Evolutionary conservation across 768 basidiomycete species (phyloP).

Genomic region (Amanita rimosa): DNA sequence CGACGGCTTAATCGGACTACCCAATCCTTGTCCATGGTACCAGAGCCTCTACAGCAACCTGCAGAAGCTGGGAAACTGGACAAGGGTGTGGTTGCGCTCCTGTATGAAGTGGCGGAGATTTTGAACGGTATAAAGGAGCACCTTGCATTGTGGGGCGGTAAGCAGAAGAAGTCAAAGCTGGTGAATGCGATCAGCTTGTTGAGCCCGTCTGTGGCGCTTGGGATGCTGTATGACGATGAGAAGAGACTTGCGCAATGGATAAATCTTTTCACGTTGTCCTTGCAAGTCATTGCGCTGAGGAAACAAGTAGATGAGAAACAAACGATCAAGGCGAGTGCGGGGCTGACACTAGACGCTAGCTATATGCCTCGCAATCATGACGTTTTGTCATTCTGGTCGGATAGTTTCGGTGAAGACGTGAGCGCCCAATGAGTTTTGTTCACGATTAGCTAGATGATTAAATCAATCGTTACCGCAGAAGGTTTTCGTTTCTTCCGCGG

Average conservation of each 20-base stretch:
- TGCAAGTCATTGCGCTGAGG: background rate
- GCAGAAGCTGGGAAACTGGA: background rate
- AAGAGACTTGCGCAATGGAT: slow-evolving; percentile 13
- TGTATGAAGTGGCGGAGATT: slow-evolving; percentile 12
- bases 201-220: slow-evolving; percentile 11
- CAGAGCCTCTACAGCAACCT: background rate
- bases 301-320: background rate
- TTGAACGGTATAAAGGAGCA: slow-evolving; percentile 13
- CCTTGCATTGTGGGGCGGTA: slow-evolving; percentile 9
- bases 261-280: slow-evolving; percentile 11
- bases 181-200: slow-evolving; percentile 10
- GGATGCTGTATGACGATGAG: slow-evolving; percentile 14
- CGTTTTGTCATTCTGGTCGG: slow-evolving; percentile 14
- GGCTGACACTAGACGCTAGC: slow-evolving; percentile 8
- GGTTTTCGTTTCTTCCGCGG: background rate
- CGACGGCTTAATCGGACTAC: background rate
- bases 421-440: background rate
- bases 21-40: background rate
- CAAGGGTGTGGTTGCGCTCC: background rate
- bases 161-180: slow-evolving; percentile 7
- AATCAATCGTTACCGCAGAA: background rate
- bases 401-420: slow-evolving; percentile 15
- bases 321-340: too few relatives aligned
- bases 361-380: slow-evolving; percentile 8
- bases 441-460: slow-evolving; percentile 3